phyloP scores from a whole-genome alignment of 2,329 filamentous ascomycete genomes.

The Arthroderma sp. region DNA sequence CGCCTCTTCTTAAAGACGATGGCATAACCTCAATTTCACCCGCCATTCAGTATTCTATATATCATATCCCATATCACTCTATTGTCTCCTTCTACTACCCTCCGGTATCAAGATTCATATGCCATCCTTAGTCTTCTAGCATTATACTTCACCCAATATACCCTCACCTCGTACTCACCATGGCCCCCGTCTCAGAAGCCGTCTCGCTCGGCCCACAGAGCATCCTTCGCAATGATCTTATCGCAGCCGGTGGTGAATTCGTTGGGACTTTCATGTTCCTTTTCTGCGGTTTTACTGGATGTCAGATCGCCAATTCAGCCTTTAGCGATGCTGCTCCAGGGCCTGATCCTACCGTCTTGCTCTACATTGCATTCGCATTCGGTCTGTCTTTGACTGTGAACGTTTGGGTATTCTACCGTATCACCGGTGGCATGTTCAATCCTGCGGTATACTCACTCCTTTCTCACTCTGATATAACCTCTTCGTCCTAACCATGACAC shows the following conservation, averaged over 20 bases:
- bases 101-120: no score
- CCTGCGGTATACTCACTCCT: conserved; percentile 27
- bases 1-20: no score
- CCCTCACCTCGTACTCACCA: no score
- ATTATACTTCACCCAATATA: no score
- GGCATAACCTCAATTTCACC: no score
- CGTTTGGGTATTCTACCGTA: conserved; percentile 42
- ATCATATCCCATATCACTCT: no score
- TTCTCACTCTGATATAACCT: neutral
- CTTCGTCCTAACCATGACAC: neutral
- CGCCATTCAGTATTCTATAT: no score
- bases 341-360: conserved; percentile 19
- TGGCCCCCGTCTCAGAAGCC: no score
- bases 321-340: conserved; percentile 15
- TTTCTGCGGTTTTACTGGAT: conserved; percentile 36
- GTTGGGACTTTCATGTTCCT: conserved; percentile 40
- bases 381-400: conserved; percentile 39
- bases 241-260: conserved; percentile 38
- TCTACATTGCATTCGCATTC: conserved; percentile 34
- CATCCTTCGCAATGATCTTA: conserved; percentile 30
- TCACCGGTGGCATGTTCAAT: conserved; percentile 41
- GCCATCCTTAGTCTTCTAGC: no score
- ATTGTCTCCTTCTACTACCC: no score
- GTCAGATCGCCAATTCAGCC: conserved; percentile 33
- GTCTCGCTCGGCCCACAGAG: neutral